Conservation (phyloP, 495 filamentous ascomycete species). For the Penicillium nucicola region DNA sequence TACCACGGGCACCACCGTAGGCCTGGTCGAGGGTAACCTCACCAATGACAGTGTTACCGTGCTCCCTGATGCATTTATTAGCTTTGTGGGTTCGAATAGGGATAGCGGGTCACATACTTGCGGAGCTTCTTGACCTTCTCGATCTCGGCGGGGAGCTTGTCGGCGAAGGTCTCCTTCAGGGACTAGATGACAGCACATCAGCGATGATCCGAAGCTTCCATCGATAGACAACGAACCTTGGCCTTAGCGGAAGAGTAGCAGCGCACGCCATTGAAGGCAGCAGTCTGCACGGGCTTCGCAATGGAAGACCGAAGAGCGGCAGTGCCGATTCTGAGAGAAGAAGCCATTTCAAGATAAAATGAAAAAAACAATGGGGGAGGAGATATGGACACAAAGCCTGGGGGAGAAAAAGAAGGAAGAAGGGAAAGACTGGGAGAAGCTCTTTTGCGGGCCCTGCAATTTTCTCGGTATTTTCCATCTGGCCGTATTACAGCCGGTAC, state of each 20-base stretch:
- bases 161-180: conserved; percentile 97
- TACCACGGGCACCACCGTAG: conserved; percentile 97
- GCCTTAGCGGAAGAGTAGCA: conserved; percentile 85
- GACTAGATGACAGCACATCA: conserved; percentile 53
- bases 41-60: conserved; percentile 90
- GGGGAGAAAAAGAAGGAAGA: conserved; percentile 5
- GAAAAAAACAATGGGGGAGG: conserved; percentile 27
- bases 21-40: conserved; percentile 99
- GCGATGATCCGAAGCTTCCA: conserved; percentile 20
- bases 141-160: conserved; percentile 89
- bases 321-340: conserved; percentile 72
- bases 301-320: conserved; percentile 70
- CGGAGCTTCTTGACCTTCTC: conserved; percentile 98
- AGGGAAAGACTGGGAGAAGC: conserved; percentile 27
- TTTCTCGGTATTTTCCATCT: conserved; percentile 36
- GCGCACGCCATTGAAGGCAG: conserved; percentile 76
- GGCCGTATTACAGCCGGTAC: conserved; percentile 43
- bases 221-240: conserved; percentile 56
- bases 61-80: conserved; percentile 59
- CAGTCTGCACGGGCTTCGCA: conserved; percentile 60
- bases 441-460: conserved; percentile 14
- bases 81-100: conserved; percentile 4
- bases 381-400: conserved; percentile 12
- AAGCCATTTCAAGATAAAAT: conserved; percentile 62
- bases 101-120: conserved; percentile 60